phyloP scores from a whole-genome alignment of 2,329 filamentous ascomycete genomes.

The Cladobotryum mycophilum region DNA sequence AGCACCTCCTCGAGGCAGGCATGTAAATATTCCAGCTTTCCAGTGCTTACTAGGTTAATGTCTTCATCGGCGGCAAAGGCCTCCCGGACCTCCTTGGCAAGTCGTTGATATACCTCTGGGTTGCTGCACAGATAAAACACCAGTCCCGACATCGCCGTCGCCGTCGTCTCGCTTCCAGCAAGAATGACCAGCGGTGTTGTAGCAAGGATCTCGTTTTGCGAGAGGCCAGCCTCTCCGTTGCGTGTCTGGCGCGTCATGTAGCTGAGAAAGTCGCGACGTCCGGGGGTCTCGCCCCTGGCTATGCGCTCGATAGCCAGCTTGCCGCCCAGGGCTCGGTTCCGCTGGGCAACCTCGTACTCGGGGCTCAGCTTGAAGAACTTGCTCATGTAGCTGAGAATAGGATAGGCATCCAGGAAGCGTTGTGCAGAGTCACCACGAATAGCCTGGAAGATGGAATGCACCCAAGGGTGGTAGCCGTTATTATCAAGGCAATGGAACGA shows the following conservation, averaged over 20 bases:
- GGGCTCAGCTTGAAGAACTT: not conserved
- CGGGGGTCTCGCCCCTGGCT: conserved; percentile 15
- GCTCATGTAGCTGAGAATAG: not conserved
- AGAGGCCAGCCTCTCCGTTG: conserved; percentile 23
- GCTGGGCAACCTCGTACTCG: not conserved
- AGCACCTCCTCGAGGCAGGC: conserved; percentile 37
- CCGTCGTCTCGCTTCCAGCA: conserved; percentile 31
- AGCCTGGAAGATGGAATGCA: conserved; percentile 16
- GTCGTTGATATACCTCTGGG: conserved; percentile 21
- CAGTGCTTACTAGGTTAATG: conserved; percentile 30
- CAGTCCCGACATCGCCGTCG: conserved; percentile 23
- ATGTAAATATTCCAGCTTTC: conserved; percentile 27
- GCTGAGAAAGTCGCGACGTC: conserved; percentile 16
- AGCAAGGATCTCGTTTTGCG: conserved; percentile 26
- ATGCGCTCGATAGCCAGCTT: conserved; percentile 16
- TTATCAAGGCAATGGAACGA: conserved; percentile 31
- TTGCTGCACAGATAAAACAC: conserved; percentile 26
- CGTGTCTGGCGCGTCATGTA: conserved; percentile 26
- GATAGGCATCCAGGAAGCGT: conserved; percentile 11
- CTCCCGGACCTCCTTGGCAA: conserved; percentile 30
- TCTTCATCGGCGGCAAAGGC: conserved; percentile 29
- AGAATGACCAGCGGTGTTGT: conserved; percentile 19
- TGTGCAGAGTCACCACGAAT: conserved; percentile 4
- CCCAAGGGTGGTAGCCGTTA: conserved; percentile 21
- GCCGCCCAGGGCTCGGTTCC: conserved; percentile 17